Evolutionary conservation across 2,329 filamentous ascomycete genomes (phyloP), one percentile per base, ranked within the genome.

Genomic region (Trichophyton benhamiae): DNA sequence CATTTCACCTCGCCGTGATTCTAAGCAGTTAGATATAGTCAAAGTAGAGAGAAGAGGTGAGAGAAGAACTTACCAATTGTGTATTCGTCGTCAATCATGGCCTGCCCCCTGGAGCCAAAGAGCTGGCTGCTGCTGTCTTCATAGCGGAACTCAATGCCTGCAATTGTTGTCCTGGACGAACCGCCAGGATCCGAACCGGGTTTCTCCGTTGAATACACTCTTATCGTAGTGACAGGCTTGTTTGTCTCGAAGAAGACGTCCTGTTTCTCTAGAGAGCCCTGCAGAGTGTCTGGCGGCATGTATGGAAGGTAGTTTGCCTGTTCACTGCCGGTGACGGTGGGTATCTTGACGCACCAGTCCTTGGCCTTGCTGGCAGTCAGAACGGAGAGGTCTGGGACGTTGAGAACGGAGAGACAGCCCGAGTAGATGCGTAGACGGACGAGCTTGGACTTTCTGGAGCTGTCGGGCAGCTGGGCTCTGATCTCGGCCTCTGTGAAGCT

Each of bases 81-180:
- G 75, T 96, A 95, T 53, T 85, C 82, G 68, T 87, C 85, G 1
- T 87, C 86, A 2, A 84, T 84, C 25, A 81, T 75, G 65, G 6
- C 87, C 17, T 46, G 36, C 17, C 27, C 41, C 88, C 57, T 30
- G 25, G 38, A 27, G 46, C 94, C 94, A 77, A 99, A 95, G 2
- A 96, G 73, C 71, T 96, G 90, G 60, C 80, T 87, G 0, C 88
- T 87, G 15, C 83, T 82, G 72, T 97, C 91, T 69, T 97, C 92
- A 70, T 96, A 97, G 63, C 88, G 80, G 73, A 99, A 97, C 72
- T 97, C 92, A 20, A 99, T 74, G 0, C 94, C 94, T 71, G 95
- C 87, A 11, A 97, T 71, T 20, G 3, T 87, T 4, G 7, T n/a
- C 49, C 9, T 33, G 13, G 3, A 7, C 49, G 6, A 25, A 11